These are phyloP conservation scores for Forsythia suspensa DNA, from an alignment of 257 asterid species.

Conservation along the genomic window DNA sequence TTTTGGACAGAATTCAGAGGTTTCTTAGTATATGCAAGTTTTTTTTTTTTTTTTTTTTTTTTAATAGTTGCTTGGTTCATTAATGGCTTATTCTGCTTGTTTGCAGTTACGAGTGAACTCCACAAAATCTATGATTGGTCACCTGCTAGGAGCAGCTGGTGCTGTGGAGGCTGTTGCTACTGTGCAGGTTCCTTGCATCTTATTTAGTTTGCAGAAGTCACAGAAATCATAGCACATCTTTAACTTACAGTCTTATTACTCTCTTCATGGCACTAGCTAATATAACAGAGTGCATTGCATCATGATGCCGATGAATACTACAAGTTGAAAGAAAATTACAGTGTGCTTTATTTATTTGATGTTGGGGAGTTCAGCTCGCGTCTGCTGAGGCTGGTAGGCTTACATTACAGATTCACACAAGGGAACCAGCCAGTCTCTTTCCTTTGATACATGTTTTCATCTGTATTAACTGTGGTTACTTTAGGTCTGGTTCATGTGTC, in stretches of 20 bases:
- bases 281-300: background rate
- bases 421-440: background rate
- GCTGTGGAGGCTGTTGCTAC: constrained; percentile 98
- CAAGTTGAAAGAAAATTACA: background rate
- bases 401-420: background rate
- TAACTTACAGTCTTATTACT: background rate
- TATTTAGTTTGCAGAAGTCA: constrained; percentile 2
- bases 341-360: background rate
- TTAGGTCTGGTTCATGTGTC: background rate
- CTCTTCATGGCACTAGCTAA: background rate
- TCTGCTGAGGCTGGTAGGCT: background rate
- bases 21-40: constrained; percentile 26
- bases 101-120: constrained; percentile 91
- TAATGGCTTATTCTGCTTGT: constrained; percentile 16
- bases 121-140: constrained; percentile 96
- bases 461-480: background rate
- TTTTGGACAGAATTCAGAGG: constrained; percentile 94
- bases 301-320: background rate
- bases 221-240: constrained; percentile 12
- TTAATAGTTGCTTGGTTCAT: background rate
- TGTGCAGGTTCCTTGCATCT: constrained; percentile 62
- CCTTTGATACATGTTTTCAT: background rate
- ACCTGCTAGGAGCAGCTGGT: constrained; percentile 98
- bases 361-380: background rate
- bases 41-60: constrained; percentile 10